Evolutionary conservation across 257 asterid genomes (phyloP).

Genomic region (Scutellaria baicalensis): DNA sequence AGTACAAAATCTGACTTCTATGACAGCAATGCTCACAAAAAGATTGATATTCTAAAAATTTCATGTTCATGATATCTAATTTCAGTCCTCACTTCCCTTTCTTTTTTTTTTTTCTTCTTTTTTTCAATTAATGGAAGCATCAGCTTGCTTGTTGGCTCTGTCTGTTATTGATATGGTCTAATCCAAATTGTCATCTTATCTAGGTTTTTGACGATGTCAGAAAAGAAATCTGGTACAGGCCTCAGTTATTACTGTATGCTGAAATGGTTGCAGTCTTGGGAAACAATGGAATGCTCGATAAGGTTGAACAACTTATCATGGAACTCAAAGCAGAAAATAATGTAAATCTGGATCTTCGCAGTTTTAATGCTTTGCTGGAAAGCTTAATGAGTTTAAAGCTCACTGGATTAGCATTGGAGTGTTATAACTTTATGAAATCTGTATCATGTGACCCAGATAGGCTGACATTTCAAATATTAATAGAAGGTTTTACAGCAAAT

Average conservation of each 20-base stretch:
- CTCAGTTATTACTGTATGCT: constrained; percentile 44
- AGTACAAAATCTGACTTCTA: not conserved
- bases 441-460: constrained; percentile 51
- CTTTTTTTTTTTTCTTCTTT: no score
- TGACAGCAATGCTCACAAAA: not conserved
- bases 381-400: constrained; percentile 45
- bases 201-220: constrained; percentile 62
- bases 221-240: constrained; percentile 60
- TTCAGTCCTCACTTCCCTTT: not conserved
- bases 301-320: constrained; percentile 33
- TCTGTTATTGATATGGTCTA: not conserved
- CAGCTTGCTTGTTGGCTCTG: not conserved
- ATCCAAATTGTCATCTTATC: not conserved
- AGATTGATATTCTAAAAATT: not conserved
- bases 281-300: constrained; percentile 43
- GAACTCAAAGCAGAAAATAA: constrained; percentile 39
- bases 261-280: constrained; percentile 63
- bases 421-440: constrained; percentile 58
- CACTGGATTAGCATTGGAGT: constrained; percentile 43
- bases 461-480: constrained; percentile 35
- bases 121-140: not conserved
- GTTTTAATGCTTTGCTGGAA: constrained; percentile 51
- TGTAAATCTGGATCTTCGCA: constrained; percentile 39
- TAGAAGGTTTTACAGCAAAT: constrained; percentile 38
- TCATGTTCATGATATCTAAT: not conserved